phyloP scores from a whole-genome alignment of 345 rosid species.

The Stellera chamaejasme region DNA sequence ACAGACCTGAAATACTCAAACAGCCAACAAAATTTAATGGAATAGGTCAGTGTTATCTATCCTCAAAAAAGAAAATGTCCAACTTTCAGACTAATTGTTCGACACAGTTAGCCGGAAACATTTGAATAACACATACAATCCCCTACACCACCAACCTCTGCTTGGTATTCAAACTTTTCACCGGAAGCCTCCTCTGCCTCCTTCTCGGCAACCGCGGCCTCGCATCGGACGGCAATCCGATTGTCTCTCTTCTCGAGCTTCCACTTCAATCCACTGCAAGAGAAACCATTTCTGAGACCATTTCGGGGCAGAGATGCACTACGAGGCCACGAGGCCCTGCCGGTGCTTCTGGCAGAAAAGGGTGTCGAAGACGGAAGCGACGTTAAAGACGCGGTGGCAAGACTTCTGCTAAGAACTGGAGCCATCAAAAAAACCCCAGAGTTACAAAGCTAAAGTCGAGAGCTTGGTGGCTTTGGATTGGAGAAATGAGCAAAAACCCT shows the following conservation, averaged over 20 bases:
- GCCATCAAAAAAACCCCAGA: slow-evolving; percentile 39
- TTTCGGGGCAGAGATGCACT: slow-evolving; percentile 37
- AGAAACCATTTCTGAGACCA: slow-evolving; percentile 32
- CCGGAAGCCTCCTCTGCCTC: slow-evolving; percentile 68
- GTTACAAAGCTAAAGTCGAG: not conserved
- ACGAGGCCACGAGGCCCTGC: slow-evolving; percentile 27
- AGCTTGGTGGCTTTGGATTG: not conserved
- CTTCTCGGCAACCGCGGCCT: slow-evolving; percentile 83
- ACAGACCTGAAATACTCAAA: too few relatives aligned
- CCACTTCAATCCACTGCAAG: slow-evolving; percentile 49
- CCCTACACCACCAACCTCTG: slow-evolving; percentile 59
- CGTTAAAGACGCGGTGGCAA: slow-evolving; percentile 33
- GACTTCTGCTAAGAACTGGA: slow-evolving; percentile 60
- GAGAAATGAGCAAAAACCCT: slow-evolving; percentile 35
- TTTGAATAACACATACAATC: not conserved
- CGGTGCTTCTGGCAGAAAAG: slow-evolving; percentile 27
- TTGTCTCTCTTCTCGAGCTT: slow-evolving; percentile 40
- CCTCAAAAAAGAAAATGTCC: too few relatives aligned
- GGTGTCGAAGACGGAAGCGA: slow-evolving; percentile 40
- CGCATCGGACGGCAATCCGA: slow-evolving; percentile 49
- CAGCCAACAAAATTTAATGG: too few relatives aligned
- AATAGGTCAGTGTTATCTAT: too few relatives aligned
- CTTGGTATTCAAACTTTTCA: slow-evolving; percentile 96
- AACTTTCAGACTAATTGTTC: too few relatives aligned
- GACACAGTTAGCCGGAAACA: too few relatives aligned